These are phyloP conservation scores for Corniculantispora saksenae DNA, from an alignment of 2,329 filamentous ascomycete species.

Conservation along the genomic window DNA sequence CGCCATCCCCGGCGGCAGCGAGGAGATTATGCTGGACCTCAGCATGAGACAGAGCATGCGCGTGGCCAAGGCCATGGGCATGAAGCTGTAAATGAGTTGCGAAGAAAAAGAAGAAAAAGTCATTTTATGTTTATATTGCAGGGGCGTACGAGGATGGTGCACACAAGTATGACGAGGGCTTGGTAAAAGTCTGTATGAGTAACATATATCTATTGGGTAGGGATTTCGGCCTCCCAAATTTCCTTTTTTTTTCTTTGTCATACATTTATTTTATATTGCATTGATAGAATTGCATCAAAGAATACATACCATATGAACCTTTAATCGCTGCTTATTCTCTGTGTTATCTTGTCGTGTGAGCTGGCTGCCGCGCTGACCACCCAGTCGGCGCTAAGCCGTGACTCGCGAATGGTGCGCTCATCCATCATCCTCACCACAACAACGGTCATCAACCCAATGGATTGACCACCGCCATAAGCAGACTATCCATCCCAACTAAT, in stretches of 20 bases:
- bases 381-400: not conserved
- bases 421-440: not conserved
- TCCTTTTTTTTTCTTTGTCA: not conserved
- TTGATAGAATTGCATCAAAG: constrained; percentile 9
- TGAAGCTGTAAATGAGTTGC: constrained; percentile 73
- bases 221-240: not conserved
- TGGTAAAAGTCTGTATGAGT: constrained; percentile 14
- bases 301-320: not conserved
- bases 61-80: constrained; percentile 87
- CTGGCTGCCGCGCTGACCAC: not conserved
- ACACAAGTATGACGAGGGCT: constrained; percentile 7
- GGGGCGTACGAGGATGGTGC: not conserved
- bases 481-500: not conserved
- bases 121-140: not conserved
- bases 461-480: not conserved
- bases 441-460: not conserved
- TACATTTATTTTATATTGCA: not conserved
- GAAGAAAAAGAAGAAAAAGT: too few species aligned
- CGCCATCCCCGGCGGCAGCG: constrained; percentile 90
- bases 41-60: constrained; percentile 88
- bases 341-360: not conserved
- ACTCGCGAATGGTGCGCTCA: not conserved
- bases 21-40: constrained; percentile 98
- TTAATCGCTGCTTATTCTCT: not conserved
- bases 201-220: not conserved